Conservation (phyloP, 768 basidiomycete genomes). For the Leucocoprinus sp. region DNA sequence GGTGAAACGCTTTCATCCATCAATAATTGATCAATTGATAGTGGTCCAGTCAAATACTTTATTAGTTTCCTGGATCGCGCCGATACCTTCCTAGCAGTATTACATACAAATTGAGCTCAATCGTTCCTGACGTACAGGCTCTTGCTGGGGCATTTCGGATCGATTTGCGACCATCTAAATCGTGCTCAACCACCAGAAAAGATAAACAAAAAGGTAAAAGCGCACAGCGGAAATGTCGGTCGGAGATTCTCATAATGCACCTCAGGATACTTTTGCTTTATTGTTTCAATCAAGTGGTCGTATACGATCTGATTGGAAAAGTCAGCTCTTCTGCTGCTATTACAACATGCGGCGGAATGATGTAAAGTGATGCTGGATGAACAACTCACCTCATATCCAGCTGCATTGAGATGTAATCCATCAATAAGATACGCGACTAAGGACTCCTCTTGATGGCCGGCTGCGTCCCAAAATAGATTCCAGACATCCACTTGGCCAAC, state of each 20-base stretch:
- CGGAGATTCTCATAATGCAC: conserved; percentile 57
- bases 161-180: conserved; percentile 30
- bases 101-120: background rate
- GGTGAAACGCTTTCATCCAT: background rate
- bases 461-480: conserved; percentile 63
- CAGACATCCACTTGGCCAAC: conserved; percentile 71
- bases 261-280: conserved; percentile 54
- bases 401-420: conserved; percentile 73
- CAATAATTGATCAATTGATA: background rate
- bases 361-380: conserved; percentile 1
- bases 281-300: conserved; percentile 48
- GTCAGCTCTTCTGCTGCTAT: conserved; percentile 1
- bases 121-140: conserved; percentile 17
- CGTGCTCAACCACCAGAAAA: background rate
- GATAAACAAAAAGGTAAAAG: conserved; percentile 12
- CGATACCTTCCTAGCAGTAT: background rate
- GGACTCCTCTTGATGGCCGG: conserved; percentile 49
- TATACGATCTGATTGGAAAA: conserved; percentile 48
- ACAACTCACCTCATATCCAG: conserved; percentile 59
- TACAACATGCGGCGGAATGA: background rate
- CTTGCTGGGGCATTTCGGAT: conserved; percentile 20
- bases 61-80: background rate
- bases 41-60: background rate
- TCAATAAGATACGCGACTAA: conserved; percentile 53
- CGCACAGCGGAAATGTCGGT: conserved; percentile 54